Base-by-base conservation (phyloP, 805 yeast genomes). In the Candida verbasci region DNA sequence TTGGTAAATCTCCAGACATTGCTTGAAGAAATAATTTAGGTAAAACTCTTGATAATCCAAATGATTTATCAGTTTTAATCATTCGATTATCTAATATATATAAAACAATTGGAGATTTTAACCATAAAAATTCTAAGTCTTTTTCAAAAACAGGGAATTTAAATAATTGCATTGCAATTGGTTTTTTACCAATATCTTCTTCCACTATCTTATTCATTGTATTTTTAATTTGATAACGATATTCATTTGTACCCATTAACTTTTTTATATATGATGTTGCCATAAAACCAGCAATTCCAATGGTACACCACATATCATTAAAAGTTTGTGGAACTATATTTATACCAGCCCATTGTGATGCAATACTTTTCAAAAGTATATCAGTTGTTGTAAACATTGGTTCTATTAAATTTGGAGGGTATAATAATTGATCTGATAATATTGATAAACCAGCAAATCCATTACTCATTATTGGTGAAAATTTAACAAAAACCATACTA, bases 51-150 rank as follows among this genome's bases (percentile, higher is more conserved):
- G 89, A 78, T 41, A 93, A 66, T 2, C 98, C 98, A 56, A 93
- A 84, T 0, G 96, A 84, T 44, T 89, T 82, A 54, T 94, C 97
- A 1, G 97, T 87, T 53, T 93, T 93, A 1, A 96, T 89, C 95
- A 93, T 87, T 44, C 98, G 70, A 31, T 86, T 74, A 53, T 93
- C 97, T 20, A 93, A 64, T 26, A 91, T 88, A 49, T 77, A 83
- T 31, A 93, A 55, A 1, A 93, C 89, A 35, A 89, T 64, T 0
- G 97, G 96, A 0, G 96, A 81, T 51, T 93, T 93, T 32, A 91
- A 61, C 29, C 72, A 71, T 15, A 91, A 59, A 49, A 91, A 91
- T 0, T 68, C 70, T 5, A 91, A 57, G 47, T 86, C 94, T 14
- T 62, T 60, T 11, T 71, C 77, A 0, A 56, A 45, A 3, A 88